Evolutionary conservation across 2,329 filamentous ascomycete species (phyloP).

Genomic region (Juglanconis juglandina): DNA sequence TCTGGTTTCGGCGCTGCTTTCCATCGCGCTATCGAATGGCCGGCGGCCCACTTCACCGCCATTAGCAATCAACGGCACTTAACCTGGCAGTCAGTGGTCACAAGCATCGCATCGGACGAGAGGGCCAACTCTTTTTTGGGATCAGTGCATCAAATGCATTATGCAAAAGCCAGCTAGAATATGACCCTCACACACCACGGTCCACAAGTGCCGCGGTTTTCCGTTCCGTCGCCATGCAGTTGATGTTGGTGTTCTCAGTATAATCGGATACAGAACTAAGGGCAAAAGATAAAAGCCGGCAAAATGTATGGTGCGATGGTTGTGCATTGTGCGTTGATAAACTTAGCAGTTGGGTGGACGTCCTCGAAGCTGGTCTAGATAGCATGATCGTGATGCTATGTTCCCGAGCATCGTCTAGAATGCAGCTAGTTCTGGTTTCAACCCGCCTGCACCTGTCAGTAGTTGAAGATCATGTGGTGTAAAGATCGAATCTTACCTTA

Average conservation of each 20-base stretch:
- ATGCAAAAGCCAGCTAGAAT: conserved; percentile 2
- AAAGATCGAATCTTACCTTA: not conserved
- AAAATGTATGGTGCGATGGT: not conserved
- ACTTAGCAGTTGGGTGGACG: not conserved
- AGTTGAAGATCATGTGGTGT: not conserved
- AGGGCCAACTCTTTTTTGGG: too few species aligned
- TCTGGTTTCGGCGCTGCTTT: too few species aligned
- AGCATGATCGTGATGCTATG: not conserved
- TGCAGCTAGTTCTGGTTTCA: not conserved
- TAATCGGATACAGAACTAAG: not conserved
- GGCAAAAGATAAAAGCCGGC: not conserved
- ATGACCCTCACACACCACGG: not conserved
- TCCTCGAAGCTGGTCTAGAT: not conserved
- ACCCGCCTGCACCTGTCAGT: not conserved
- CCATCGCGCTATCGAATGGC: too few species aligned
- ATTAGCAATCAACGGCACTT: too few species aligned
- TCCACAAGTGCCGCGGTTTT: not conserved
- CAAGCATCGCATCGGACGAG: too few species aligned
- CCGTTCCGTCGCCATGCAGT: conserved; percentile 1
- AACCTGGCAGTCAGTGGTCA: too few species aligned
- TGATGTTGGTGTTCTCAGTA: not conserved
- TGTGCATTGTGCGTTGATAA: not conserved
- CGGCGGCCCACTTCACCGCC: too few species aligned
- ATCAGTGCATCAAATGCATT: not conserved
- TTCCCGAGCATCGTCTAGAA: not conserved